Conservation (phyloP, 2,329 filamentous ascomycete genomes). For the Zelopaecilomyces penicillatus region DNA sequence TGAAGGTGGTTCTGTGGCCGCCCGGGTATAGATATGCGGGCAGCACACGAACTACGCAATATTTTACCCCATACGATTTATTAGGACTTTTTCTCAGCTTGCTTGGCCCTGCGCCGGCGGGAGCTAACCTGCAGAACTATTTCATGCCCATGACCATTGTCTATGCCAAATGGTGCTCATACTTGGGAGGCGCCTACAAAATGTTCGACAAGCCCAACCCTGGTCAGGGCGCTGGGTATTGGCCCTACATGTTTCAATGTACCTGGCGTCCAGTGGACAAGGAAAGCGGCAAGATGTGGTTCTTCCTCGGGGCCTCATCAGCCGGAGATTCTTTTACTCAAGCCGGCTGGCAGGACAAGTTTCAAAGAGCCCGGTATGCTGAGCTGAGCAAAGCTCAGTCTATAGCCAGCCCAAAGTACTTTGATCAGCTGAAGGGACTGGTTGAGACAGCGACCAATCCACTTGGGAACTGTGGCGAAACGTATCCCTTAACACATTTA, state of each 20-base stretch:
- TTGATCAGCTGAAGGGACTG: not conserved
- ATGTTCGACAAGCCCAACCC: not conserved
- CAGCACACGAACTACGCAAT: not conserved
- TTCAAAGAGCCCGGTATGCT: conserved; percentile 1
- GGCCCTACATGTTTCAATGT: conserved; percentile 8
- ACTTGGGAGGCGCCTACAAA: not conserved
- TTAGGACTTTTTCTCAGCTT: conserved; percentile 5
- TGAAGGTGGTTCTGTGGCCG: not conserved
- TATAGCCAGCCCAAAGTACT: not conserved
- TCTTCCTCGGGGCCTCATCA: conserved; percentile 4
- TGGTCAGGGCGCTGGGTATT: not conserved
- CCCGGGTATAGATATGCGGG: not conserved
- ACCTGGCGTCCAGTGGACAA: not conserved
- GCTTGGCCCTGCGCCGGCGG: conserved; percentile 4
- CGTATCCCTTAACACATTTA: conserved; percentile 2
- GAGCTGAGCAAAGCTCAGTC: not conserved
- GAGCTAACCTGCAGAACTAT: conserved; percentile 2
- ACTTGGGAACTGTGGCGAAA: conserved; percentile 4
- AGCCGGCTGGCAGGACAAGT: not conserved
- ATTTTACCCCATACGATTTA: conserved; percentile 6
- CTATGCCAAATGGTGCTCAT: conserved; percentile 2
- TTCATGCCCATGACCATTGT: conserved; percentile 7
- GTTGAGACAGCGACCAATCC: not conserved
- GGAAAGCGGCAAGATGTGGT: not conserved
- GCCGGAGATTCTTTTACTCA: conserved; percentile 1